Conservation (phyloP, 768 basidiomycete species). For the Hericium erinaceus region DNA sequence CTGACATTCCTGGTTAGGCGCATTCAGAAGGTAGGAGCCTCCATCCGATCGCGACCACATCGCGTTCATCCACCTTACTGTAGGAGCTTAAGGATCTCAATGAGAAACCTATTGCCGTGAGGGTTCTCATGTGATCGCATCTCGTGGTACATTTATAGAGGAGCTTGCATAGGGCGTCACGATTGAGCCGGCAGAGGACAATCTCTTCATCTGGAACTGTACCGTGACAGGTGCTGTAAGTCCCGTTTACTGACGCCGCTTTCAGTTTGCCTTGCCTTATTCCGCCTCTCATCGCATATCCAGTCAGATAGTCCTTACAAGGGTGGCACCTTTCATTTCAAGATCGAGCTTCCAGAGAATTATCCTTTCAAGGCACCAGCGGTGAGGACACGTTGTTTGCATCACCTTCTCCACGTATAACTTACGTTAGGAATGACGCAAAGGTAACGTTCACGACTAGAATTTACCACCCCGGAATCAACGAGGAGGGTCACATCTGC, state of each 20-base stretch:
- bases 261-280: too few relatives aligned
- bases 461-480: constrained; percentile 87
- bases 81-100: constrained; percentile 63
- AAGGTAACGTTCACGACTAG: constrained; percentile 80
- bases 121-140: constrained; percentile 8
- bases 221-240: background rate
- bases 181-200: constrained; percentile 58
- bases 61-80: constrained; percentile 2
- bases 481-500: constrained; percentile 82
- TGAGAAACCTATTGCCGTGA: constrained; percentile 56
- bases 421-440: constrained; percentile 3
- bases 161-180: constrained; percentile 40
- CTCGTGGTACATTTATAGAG: constrained; percentile 4
- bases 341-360: constrained; percentile 59
- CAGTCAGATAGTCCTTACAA: constrained; percentile 79
- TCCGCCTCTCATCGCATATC: background rate
- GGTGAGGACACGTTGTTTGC: constrained; percentile 28
- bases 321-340: constrained; percentile 72
- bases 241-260: background rate
- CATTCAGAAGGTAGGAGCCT: constrained; percentile 55
- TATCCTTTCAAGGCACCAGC: constrained; percentile 85
- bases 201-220: constrained; percentile 73
- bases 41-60: background rate
- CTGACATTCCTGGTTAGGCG: constrained; percentile 38
- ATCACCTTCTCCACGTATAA: background rate